Conservation (phyloP, 352 stramenopile species). For the Phytophthora foliorum region DNA sequence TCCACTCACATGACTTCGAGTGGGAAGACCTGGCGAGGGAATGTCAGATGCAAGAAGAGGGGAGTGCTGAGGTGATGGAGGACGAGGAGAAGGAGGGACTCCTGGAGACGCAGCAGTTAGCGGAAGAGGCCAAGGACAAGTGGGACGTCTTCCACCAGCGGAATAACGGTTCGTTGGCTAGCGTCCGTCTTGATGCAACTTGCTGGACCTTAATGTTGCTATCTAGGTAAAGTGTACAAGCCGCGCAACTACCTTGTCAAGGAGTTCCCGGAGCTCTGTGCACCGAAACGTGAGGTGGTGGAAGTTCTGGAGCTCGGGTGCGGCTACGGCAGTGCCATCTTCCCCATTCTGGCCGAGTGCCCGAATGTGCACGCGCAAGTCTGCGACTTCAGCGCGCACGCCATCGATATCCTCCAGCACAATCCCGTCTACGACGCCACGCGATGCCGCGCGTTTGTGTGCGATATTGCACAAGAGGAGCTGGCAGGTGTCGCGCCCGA, state of each 20-base stretch:
- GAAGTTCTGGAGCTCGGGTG: conserved; percentile 86
- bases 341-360: conserved; percentile 81
- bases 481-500: conserved; percentile 48
- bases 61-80: conserved; percentile 8
- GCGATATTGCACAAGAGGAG: conserved; percentile 70
- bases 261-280: conserved; percentile 80
- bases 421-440: conserved; percentile 55
- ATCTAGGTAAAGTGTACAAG: conserved; percentile 82
- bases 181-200: not conserved
- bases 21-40: conserved; percentile 73
- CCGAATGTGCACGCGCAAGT: conserved; percentile 76
- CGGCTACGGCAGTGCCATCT: conserved; percentile 89
- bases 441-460: conserved; percentile 79
- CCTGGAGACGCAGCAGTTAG: conserved; percentile 43
- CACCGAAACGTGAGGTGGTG: conserved; percentile 43
- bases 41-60: conserved; percentile 40
- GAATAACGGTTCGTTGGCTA: conserved; percentile 65
- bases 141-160: conserved; percentile 84
- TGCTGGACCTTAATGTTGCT: not conserved
- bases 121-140: conserved; percentile 65
- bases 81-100: conserved; percentile 4
- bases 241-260: conserved; percentile 84
- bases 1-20: conserved; percentile 84
- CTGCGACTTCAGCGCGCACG: conserved; percentile 87
- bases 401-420: conserved; percentile 72